Evolutionary conservation across 1,284 basidiomycete genomes (phyloP).

Genomic region (Heliocybe sulcata): DNA sequence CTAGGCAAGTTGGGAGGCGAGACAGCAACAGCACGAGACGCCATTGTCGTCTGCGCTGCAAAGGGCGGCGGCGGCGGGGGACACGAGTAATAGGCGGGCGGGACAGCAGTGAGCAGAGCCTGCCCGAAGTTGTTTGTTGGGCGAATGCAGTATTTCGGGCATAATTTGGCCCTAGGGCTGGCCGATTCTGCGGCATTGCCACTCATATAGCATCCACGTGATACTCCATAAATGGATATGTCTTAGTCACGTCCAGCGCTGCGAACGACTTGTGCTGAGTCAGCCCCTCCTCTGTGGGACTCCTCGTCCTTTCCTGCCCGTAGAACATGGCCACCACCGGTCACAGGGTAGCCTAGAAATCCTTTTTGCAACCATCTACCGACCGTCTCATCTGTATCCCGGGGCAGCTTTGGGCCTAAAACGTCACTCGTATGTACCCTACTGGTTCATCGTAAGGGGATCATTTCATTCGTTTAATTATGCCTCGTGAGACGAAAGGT

Average conservation of each 20-base stretch:
- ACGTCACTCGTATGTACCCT: no score
- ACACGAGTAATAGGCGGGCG: not conserved
- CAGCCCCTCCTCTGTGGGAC: not conserved
- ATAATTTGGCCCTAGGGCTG: not conserved
- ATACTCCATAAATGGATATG: not conserved
- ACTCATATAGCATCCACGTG: not conserved
- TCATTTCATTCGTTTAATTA: no score
- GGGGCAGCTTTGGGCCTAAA: no score
- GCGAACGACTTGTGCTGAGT: not conserved
- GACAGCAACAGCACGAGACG: slow-evolving; percentile 1
- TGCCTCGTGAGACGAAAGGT: no score
- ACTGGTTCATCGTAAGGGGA: no score
- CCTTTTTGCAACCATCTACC: no score
- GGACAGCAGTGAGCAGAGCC: not conserved
- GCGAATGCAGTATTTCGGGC: not conserved
- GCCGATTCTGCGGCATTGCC: not conserved
- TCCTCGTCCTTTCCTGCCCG: no score
- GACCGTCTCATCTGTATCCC: no score
- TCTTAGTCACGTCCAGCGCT: not conserved
- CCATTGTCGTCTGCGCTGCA: not conserved
- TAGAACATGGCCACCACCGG: not conserved
- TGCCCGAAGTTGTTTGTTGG: not conserved
- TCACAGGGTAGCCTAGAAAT: not conserved
- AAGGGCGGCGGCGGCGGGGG: not conserved
- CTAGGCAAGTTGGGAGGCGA: not conserved